Conservation (phyloP, 805 yeast species). For the Candida pini region DNA sequence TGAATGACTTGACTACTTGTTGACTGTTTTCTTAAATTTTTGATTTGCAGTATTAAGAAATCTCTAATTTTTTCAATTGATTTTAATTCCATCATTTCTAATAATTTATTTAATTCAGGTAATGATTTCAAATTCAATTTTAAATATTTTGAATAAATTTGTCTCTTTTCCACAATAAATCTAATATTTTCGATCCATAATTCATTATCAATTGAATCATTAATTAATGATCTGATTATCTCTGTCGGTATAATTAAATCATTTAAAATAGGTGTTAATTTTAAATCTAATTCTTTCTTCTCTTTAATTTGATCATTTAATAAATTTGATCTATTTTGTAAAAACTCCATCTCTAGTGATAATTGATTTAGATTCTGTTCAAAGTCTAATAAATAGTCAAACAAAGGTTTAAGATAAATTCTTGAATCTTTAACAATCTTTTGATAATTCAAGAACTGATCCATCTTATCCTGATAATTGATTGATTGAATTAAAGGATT, state of each 20-base stretch:
- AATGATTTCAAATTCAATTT: constrained; percentile 12
- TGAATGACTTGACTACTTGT: constrained; percentile 74
- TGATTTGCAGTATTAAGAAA: constrained; percentile 58
- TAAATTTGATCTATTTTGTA: constrained; percentile 48
- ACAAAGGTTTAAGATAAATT: constrained; percentile 42
- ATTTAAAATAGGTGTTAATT: constrained; percentile 68
- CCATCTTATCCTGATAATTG: constrained; percentile 17
- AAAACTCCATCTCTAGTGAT: constrained; percentile 55
- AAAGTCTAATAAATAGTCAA: constrained; percentile 47
- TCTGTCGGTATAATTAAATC: constrained; percentile 75
- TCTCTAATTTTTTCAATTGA: constrained; percentile 74
- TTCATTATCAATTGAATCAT: constrained; percentile 47
- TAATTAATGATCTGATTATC: constrained; percentile 50
- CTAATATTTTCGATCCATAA: constrained; percentile 71
- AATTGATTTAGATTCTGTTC: constrained; percentile 50
- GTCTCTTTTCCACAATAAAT: constrained; percentile 52
- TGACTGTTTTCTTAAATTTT: constrained; percentile 58
- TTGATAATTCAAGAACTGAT: constrained; percentile 19
- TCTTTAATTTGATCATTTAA: constrained; percentile 42
- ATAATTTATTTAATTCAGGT: constrained; percentile 25
- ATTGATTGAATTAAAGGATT: constrained; percentile 9
- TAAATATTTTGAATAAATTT: constrained; percentile 42
- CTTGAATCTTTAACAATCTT: constrained; percentile 27
- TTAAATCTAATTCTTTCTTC: constrained; percentile 42
- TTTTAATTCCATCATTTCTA: constrained; percentile 52